Evolutionary conservation across 2,329 filamentous ascomycete genomes (phyloP).

Genomic region (Botrytis fabae): DNA sequence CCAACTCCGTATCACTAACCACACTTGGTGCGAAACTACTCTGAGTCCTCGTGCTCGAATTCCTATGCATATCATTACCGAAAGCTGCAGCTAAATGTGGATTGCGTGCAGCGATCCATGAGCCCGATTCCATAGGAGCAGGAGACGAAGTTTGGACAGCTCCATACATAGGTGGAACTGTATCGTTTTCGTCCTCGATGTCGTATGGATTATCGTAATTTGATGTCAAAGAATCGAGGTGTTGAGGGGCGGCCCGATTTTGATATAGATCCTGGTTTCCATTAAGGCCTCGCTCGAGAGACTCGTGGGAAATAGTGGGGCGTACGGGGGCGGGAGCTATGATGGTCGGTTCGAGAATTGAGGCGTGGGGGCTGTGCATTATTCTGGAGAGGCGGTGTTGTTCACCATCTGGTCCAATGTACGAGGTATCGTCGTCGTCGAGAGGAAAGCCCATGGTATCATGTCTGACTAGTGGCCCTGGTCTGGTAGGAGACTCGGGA

Average conservation of each 20-base stretch:
- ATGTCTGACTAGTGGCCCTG: conserved; percentile 7
- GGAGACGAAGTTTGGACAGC: neutral
- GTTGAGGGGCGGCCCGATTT: neutral
- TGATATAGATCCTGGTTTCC: neutral
- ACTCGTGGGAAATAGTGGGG: conserved; percentile 7
- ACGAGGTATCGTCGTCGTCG: conserved; percentile 23
- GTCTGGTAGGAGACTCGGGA: neutral
- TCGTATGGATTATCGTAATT: conserved; percentile 2
- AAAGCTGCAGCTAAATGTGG: neutral
- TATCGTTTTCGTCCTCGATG: neutral
- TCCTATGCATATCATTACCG: conserved; percentile 22
- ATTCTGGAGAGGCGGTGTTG: conserved; percentile 2
- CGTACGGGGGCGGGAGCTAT: conserved; percentile 7
- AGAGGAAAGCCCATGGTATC: conserved; percentile 36
- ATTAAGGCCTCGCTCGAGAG: conserved; percentile 8
- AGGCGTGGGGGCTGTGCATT: conserved; percentile 9
- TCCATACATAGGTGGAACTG: neutral
- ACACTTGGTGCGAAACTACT: conserved; percentile 31
- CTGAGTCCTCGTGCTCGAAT: conserved; percentile 30
- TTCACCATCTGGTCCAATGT: conserved; percentile 15
- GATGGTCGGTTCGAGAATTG: conserved; percentile 12
- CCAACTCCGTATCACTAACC: conserved; percentile 33
- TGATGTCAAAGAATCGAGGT: conserved; percentile 1
- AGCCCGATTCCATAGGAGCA: neutral
- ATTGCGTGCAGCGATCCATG: conserved; percentile 5